Base-by-base conservation (phyloP, 495 filamentous ascomycete species). In the Penicillium canescens region DNA sequence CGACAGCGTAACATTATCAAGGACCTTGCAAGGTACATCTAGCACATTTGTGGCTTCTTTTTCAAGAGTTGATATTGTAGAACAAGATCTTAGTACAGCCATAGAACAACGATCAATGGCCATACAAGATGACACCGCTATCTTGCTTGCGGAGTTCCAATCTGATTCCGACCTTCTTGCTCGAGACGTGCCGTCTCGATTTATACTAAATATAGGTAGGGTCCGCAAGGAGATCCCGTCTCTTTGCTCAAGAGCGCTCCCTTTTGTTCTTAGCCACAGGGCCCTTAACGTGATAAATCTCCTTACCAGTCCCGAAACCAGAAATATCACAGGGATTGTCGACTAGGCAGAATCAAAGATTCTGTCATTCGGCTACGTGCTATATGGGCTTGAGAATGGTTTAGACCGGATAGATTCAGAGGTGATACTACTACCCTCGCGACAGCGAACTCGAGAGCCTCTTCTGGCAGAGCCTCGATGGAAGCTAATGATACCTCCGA, bases 251-350 rank as follows among this genome's bases (percentile, higher is more conserved):
- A 57, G 50, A 24, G 60, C 62, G 8, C 66, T 73, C 46, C 63
- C 60, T 4, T 68, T 75, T 16, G 66, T 77, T 50, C 73, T 81
- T 37, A 77, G 65, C 12, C 74, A 81, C 54, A 65, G 57, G 10
- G 76, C 80, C 56, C 63, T 83, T 33, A 72, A 65, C 46, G 59
- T 66, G 38, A 74, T 76, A 44, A 80, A 78, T 64, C 66, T 79
- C 18, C 55, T 79, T 6, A 50, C 75, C 26, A 66, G 77, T 38
- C 61, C 66, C 6, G 38, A 60, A 54, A 71, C 60, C 3, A 71
- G 73, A 21, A 39, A 64, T 46, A 74, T 78, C 46, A 78, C 63
- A 20, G 75, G 74, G 24, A 63, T 76, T 49, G 52, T 81, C 33
- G 76, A 81, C 63, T 78, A 70, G 74, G 69, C 72, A 34, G 72